Conservation (phyloP, 495 filamentous ascomycete genomes). For the Apiosordaria backusii region DNA sequence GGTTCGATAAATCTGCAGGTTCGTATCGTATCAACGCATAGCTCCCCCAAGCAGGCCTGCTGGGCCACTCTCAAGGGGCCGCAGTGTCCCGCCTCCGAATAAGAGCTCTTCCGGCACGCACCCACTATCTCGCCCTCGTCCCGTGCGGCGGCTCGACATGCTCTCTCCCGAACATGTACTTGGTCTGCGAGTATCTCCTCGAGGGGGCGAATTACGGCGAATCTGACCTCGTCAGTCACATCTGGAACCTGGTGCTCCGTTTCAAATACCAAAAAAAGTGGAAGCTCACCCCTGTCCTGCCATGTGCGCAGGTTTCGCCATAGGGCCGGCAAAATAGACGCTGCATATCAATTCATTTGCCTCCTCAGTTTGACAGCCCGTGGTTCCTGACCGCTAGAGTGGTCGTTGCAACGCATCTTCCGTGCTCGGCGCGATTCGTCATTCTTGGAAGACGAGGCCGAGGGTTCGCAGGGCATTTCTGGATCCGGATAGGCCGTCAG, state of each 20-base stretch:
- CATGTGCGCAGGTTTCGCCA: conserved; percentile 28
- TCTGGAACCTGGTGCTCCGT: conserved; percentile 17
- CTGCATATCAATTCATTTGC: conserved; percentile 4
- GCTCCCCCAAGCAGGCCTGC: not conserved
- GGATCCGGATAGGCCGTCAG: conserved; percentile 3
- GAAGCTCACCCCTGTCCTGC: conserved; percentile 25
- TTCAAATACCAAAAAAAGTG: conserved; percentile 15
- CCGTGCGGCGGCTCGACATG: no score
- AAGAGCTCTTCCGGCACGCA: not conserved
- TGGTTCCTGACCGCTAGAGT: conserved; percentile 1
- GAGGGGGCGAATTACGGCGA: not conserved
- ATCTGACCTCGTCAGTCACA: not conserved
- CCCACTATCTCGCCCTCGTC: not conserved
- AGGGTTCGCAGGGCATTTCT: conserved; percentile 1
- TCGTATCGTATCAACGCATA: conserved; percentile 6
- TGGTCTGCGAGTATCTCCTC: not conserved
- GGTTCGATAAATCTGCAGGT: not conserved
- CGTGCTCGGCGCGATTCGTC: conserved; percentile 19
- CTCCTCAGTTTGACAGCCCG: not conserved
- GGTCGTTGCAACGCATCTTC: not conserved
- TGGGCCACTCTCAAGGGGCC: not conserved
- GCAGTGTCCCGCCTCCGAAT: conserved; percentile 3
- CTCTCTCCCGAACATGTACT: not conserved
- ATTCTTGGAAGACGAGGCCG: conserved; percentile 9
- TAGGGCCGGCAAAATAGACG: conserved; percentile 32